These are phyloP conservation scores for Phialophora tarda DNA, from an alignment of 2,329 filamentous ascomycete species.

Conservation along the genomic window DNA sequence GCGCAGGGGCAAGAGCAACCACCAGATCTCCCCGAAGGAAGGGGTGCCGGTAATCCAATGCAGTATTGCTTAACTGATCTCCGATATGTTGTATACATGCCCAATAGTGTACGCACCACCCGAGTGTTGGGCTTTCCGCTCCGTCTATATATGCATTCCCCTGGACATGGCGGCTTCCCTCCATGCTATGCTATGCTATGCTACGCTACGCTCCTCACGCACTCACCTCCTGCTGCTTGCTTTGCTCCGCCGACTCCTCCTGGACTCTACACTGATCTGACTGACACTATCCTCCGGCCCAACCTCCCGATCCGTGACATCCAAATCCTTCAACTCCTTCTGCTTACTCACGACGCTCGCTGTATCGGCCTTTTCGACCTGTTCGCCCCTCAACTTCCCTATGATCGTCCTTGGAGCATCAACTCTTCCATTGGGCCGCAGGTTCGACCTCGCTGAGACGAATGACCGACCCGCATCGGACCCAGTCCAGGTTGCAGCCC, in stretches of 20 bases:
- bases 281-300: conserved; percentile 39
- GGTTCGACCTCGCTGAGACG: conserved; percentile 25
- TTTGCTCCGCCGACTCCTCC: conserved; percentile 24
- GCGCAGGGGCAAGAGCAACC: too few species aligned
- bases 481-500: conserved; percentile 37
- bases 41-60: neutral
- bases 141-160: neutral
- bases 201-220: neutral
- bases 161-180: neutral
- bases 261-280: conserved; percentile 35
- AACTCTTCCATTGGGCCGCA: conserved; percentile 15
- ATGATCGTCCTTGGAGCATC: conserved; percentile 34
- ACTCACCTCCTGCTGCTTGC: conserved; percentile 14
- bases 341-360: conserved; percentile 37
- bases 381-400: conserved; percentile 23
- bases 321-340: conserved; percentile 33
- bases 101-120: neutral
- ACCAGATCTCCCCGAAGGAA: too few species aligned
- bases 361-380: conserved; percentile 17
- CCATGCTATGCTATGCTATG: neutral
- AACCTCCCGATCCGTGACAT: conserved; percentile 36
- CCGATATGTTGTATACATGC: neutral
- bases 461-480: conserved; percentile 25
- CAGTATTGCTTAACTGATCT: neutral
- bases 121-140: neutral